A percentile compares a stretch with the other conserved stretches of the same genome.
These are phyloP conservation scores for Neocucurbitaria cava DNA, from an alignment of 2,329 filamentous ascomycete genomes.

Conservation along the genomic window DNA sequence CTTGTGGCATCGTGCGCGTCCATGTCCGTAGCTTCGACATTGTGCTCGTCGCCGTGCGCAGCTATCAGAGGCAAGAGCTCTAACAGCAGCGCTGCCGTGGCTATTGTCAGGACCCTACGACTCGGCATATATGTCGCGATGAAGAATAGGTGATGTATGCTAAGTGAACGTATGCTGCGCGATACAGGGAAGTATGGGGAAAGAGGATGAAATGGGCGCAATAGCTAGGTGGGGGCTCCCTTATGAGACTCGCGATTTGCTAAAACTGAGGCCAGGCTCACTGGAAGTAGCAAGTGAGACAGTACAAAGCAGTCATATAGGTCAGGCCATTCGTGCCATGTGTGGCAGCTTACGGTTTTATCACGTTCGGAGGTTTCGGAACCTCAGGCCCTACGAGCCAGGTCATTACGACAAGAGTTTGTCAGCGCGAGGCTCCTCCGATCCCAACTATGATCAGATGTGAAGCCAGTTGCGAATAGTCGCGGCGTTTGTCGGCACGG, in stretches of 20 bases:
- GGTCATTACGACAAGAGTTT: conserved; percentile 32
- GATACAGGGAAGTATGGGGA: not conserved
- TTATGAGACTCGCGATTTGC: conserved; percentile 6
- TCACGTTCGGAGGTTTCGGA: conserved; percentile 36
- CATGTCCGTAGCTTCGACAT: conserved; percentile 36
- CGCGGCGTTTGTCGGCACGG: not conserved
- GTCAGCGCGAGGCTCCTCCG: conserved; percentile 35
- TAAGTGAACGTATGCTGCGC: not conserved
- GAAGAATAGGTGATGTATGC: conserved; percentile 1
- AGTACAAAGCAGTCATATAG: conserved; percentile 4
- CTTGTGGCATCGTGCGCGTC: conserved; percentile 29
- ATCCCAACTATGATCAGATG: conserved; percentile 22
- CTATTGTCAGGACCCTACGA: conserved; percentile 26
- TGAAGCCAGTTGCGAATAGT: conserved; percentile 12
- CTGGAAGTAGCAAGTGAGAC: conserved; percentile 14
- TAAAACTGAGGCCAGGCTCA: conserved; percentile 4
- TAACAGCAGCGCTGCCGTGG: conserved; percentile 50
- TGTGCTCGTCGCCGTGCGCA: conserved; percentile 51
- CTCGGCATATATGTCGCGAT: conserved; percentile 37
- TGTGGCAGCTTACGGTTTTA: conserved; percentile 16
- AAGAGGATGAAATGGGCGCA: not conserved
- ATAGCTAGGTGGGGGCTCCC: not conserved
- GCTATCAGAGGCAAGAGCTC: conserved; percentile 48
- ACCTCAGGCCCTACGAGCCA: conserved; percentile 7
- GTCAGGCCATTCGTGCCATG: conserved; percentile 7